Base-by-base conservation (phyloP, 78 protist genomes). In the Creolimax fragrantissima region DNA sequence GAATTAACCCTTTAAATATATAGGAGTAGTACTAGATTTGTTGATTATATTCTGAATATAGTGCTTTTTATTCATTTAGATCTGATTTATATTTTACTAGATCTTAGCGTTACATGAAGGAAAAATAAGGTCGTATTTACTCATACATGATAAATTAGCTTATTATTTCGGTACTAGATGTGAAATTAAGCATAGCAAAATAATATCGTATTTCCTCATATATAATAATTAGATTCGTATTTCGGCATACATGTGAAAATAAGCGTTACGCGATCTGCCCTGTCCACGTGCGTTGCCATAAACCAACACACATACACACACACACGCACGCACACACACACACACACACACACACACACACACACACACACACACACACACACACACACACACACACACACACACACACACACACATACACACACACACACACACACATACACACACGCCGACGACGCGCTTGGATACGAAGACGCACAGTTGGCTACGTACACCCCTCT, bases 371-470 rank as follows among this genome's bases (percentile, higher is more conserved):
- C 39, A 37, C 89, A 42, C 58, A 42, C 90, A 42, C 7, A 37
- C 58, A 3, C 24, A 3, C 90, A 88, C 90, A 42, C 90, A 42
- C 90, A 3, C 43, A 37, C 89, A 7, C 42, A 85, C 89, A 85
- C 7, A 85, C 43, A 37, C 89, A 35, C 89, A 85, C 7, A 85
- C 86, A 83, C 5, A 83, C 86, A 41, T 83, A 83, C 86, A 83
- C 5, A 83, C 86, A 11, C 5, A 83, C 86, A 83, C 5, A 83
- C 86, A 83, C 4, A 41, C 37, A 11, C 86, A 83, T 4, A 83
- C 86, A 11, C 11, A 11, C 44, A 85, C 24, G 42, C 44, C 89
- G 3, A 37, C 6, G 35, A n/a, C 44, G 3, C 89, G 3, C 89
- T 11, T 41, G 4, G 11, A 83, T 41, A 83, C 86, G 37, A 5